phyloP scores from a whole-genome alignment of 257 asterid genomes.

The Solanum pinnatisectum region DNA sequence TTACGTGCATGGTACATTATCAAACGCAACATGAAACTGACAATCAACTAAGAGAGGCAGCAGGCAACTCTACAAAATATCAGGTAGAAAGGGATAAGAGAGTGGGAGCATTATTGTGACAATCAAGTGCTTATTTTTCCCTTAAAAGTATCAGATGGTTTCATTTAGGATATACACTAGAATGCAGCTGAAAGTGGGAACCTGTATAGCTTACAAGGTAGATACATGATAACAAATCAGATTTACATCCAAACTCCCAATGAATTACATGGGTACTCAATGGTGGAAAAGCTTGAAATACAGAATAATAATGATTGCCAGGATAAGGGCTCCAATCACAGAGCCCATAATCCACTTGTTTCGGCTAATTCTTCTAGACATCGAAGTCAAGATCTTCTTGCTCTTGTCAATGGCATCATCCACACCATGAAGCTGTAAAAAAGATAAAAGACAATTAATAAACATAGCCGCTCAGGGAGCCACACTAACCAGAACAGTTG shows the following conservation, averaged over 20 bases:
- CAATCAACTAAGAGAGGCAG: neutral
- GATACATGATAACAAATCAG: neutral
- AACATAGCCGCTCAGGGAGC: neutral
- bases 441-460: neutral
- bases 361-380: conserved; percentile 79
- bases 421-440: conserved; percentile 80
- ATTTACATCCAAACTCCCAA: neutral
- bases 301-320: conserved; percentile 61
- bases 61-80: neutral
- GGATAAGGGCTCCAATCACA: conserved; percentile 56
- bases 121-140: neutral
- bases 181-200: neutral
- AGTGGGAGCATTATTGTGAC: neutral
- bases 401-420: conserved; percentile 90
- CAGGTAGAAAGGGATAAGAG: neutral
- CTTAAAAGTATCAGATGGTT: neutral
- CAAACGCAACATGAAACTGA: neutral
- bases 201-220: neutral
- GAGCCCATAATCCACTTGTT: conserved; percentile 82
- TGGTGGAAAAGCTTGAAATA: conserved; percentile 59
- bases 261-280: neutral
- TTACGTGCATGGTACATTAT: neutral
- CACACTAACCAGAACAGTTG: neutral
- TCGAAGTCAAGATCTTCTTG: conserved; percentile 71
- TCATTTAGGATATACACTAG: neutral